Conservation (phyloP, 208 protist species). For the Leptomonas pyrrhocoris region DNA sequence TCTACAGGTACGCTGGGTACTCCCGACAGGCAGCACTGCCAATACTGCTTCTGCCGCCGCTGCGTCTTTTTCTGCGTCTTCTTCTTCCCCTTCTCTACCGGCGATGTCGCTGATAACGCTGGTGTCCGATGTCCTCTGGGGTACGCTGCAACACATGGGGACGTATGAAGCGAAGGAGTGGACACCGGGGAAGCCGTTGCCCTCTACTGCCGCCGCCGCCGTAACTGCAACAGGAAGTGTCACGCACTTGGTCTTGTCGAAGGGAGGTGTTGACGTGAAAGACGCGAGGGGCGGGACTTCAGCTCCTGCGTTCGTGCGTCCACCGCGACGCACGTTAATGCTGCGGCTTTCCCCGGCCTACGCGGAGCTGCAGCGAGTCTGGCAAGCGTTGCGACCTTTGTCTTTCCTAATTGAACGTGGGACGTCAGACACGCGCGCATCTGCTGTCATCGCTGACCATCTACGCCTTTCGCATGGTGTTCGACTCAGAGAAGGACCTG, state of each 20-base stretch:
- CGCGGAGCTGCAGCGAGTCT: slow-evolving; percentile 25
- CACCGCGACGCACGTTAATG: slow-evolving; percentile 16
- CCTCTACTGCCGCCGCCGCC: not conserved
- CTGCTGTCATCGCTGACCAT: not conserved
- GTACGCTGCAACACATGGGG: slow-evolving; percentile 11
- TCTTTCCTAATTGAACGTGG: no score
- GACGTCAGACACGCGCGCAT: not conserved
- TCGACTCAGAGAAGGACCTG: not conserved
- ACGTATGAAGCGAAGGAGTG: not conserved
- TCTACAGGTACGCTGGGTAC: slow-evolving; percentile 1
- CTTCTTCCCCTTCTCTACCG: no score
- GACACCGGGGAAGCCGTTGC: not conserved
- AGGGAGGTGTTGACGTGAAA: no score
- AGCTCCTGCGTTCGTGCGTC: not conserved
- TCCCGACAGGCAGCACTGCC: not conserved
- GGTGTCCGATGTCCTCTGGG: slow-evolving; percentile 19
- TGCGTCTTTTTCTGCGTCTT: not conserved
- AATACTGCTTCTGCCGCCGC: not conserved
- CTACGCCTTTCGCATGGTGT: not conserved
- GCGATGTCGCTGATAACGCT: slow-evolving; percentile 2
- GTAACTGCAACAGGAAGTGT: not conserved
- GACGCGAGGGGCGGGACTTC: not conserved
- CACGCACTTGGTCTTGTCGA: not conserved
- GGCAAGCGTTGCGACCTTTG: slow-evolving; percentile 10
- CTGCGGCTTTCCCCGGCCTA: slow-evolving; percentile 18